Conservation (phyloP, 129 eudicot species). For the Arctium minus region DNA sequence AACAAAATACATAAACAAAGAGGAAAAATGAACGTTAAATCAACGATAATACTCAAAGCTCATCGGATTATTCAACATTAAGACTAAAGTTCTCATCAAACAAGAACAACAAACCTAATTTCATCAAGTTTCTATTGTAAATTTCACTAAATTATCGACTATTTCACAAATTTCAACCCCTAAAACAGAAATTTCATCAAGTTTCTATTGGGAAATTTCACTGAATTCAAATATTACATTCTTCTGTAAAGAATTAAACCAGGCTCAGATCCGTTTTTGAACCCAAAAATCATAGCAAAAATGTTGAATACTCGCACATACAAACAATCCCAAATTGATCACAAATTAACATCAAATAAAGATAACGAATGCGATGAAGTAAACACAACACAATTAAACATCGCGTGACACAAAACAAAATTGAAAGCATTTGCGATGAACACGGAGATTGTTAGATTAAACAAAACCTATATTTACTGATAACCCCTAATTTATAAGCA, state of each 20-base stretch:
- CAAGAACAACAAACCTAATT: neutral
- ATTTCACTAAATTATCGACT: neutral
- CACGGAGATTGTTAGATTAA: neutral
- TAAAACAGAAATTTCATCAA: constrained; percentile 7
- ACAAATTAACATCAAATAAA: constrained; percentile 1
- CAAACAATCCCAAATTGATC: constrained; percentile 14
- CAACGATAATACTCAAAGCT: neutral
- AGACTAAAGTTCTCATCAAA: neutral
- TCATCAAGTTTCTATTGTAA: neutral
- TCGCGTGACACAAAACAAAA: neutral
- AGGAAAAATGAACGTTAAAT: neutral
- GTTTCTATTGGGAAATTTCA: neutral
- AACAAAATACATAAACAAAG: neutral
- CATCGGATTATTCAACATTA: neutral
- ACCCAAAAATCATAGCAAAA: constrained; percentile 9
- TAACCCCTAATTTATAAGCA: constrained; percentile 7
- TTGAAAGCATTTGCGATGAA: constrained; percentile 17
- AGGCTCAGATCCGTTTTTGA: constrained; percentile 23
- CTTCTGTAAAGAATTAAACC: neutral
- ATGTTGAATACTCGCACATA: neutral
- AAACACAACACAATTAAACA: constrained; percentile 11
- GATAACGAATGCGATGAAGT: constrained; percentile 2
- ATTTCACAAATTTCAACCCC: neutral
- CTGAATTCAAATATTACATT: neutral
- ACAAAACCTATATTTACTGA: neutral